Base-by-base conservation (phyloP, 208 protist species). In the Phytomonas sp. region DNA sequence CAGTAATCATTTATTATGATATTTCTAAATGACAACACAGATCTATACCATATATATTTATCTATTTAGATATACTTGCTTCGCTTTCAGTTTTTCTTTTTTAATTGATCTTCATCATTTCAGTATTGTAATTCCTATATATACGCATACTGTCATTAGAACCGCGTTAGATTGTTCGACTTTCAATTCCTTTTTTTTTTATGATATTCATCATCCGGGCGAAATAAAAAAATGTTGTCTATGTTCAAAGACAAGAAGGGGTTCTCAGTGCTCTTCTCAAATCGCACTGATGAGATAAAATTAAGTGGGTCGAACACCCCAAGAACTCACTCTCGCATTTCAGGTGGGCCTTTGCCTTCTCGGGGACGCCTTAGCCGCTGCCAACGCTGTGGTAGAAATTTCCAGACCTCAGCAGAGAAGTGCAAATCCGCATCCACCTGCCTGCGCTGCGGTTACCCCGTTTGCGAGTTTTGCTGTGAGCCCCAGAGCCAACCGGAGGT, bases 221-320 rank as follows among this genome's bases (percentile, higher is more conserved):
- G 65, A 74, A 20, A 71, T 37, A 66, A 20, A 75, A 26, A 75
- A 32, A 93, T 93, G 87, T 29, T 88, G 37, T 88, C 82, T 4
- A 84, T 89, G 81, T 85, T 89, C 43, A 88, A 88, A 62, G 77
- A 78, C 9, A 89, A 90, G 66, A 83, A 83, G 66, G 82, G 82
- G 46, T 89, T 90, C 66, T 76, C 75, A 37, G 78, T 77, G 66
- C 79, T 88, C 46, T 90, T 89, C 68, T 72, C 73, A 5, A 67
- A 70, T 6, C 67, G 60, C 56, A 69, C 62, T 15, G 64, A 66
- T n/a, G 63, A 30, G 36, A 4, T 13, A 40, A 40, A 40, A 40
- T 4, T 40, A 40, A 40, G 36, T 40, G 36, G 36, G 36, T 40
- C 36, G 6, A 40, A 40, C 36, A 40, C 36, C 4, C 36, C 36